These are phyloP conservation scores for Aphanomyces cochlioides DNA, from an alignment of 352 stramenopile genomes.

Conservation along the genomic window DNA sequence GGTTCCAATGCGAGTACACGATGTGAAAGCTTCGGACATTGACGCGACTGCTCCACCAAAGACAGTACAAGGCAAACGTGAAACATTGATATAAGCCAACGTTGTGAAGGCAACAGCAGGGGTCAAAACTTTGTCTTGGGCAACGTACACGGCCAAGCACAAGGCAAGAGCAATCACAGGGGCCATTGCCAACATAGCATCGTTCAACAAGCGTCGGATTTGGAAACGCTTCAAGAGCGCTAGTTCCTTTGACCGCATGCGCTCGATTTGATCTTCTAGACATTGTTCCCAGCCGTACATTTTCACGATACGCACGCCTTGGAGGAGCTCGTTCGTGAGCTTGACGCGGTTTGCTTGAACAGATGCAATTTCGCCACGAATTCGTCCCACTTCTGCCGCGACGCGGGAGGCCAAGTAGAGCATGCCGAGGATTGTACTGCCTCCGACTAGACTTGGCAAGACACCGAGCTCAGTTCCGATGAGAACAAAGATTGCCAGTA, in stretches of 20 bases:
- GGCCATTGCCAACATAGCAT: slow-evolving; percentile 46
- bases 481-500: slow-evolving; percentile 43
- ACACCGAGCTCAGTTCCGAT: slow-evolving; percentile 40
- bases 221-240: slow-evolving; percentile 50
- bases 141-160: slow-evolving; percentile 49
- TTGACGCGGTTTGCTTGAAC: slow-evolving; percentile 66
- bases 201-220: slow-evolving; percentile 53
- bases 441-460: slow-evolving; percentile 30
- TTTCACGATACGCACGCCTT: slow-evolving; percentile 86
- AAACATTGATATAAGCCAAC: slow-evolving; percentile 50
- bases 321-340: slow-evolving; percentile 43
- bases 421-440: slow-evolving; percentile 34
- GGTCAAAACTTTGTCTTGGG: slow-evolving; percentile 52
- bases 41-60: slow-evolving; percentile 49
- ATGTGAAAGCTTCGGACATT: slow-evolving; percentile 45
- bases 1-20: slow-evolving; percentile 37
- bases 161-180: slow-evolving; percentile 45
- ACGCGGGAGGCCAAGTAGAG: slow-evolving; percentile 34
- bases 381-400: slow-evolving; percentile 27
- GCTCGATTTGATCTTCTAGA: slow-evolving; percentile 35
- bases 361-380: slow-evolving; percentile 38
- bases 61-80: slow-evolving; percentile 50
- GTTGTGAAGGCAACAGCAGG: slow-evolving; percentile 51
- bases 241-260: slow-evolving; percentile 46
- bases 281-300: slow-evolving; percentile 82